Evolutionary conservation across 1,139 yeast genomes (phyloP), one percentile per base, ranked within the genome.

Genomic region (Hemisphaericaspora lyxosophila): DNA sequence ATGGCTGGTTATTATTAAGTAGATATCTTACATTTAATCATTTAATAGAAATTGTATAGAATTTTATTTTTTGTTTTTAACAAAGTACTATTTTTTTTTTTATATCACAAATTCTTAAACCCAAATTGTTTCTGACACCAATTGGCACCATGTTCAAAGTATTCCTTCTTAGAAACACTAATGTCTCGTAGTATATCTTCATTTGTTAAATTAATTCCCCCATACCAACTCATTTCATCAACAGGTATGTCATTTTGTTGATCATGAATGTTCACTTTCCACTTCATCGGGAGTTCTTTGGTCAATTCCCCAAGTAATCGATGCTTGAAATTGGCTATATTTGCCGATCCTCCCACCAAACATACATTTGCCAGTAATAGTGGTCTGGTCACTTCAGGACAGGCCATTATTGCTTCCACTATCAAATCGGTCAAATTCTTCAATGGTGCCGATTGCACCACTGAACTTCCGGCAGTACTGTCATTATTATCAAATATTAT

Each of bases 91-190:
- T n/a, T n/a, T n/a, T n/a, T n/a, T n/a, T n/a, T n/a, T n/a, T n/a
- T n/a, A n/a, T n/a, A 23, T 38, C 49, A 60, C 33, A 60, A 42
- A 48, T 69, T 69, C 49, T 71, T 78, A 51, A 76, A 82, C 2
- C 89, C 89, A 65, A 85, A 84, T 53, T 84, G 82, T 48, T 80
- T 77, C 48, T 80, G 85, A 31, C 86, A 79, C 83, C 88, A 83
- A 47, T 82, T 85, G 12, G 82, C 73, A 0, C 97, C 97, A 54
- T 86, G 85, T 59, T 90, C 97, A 50, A 79, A 74, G 54, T 89
- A 90, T 40, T 90, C 97, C 44, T 80, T 79, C 45, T 80, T 78
- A 1, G 94, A 74, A 17, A 90, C 80, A 44, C 79, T 71, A 7
- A 84, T 75, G 36, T 75, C 70, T 9, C 68, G 65, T 43, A 84